These are phyloP conservation scores for Codiaeum variegatum DNA, from an alignment of 441 rosid genomes.

Conservation along the genomic window DNA sequence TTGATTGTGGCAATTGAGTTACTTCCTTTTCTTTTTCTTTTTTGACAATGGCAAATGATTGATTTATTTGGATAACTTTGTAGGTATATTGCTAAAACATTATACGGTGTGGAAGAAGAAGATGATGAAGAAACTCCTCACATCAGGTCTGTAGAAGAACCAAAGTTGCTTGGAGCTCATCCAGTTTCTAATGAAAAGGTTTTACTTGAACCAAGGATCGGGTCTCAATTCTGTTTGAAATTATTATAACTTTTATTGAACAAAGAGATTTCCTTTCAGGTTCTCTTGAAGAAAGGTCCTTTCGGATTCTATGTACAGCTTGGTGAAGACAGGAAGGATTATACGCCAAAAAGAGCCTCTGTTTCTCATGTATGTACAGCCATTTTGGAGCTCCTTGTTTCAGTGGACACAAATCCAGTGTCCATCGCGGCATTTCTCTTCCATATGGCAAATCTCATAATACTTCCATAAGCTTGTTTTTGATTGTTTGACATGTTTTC, in stretches of 20 bases:
- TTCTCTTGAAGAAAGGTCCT: slow-evolving; percentile 89
- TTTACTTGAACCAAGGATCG: slow-evolving; percentile 24
- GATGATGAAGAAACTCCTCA: slow-evolving; percentile 49
- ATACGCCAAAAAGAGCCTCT: slow-evolving; percentile 74
- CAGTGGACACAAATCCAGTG: background rate
- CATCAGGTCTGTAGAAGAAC: slow-evolving; percentile 56
- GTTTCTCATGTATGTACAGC: slow-evolving; percentile 58
- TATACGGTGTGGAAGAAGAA: slow-evolving; percentile 71
- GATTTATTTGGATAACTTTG: slow-evolving; percentile 26
- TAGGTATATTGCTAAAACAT: slow-evolving; percentile 83
- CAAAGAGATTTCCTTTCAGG: slow-evolving; percentile 36
- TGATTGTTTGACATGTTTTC: slow-evolving; percentile 1
- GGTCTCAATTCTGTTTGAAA: background rate
- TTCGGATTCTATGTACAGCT: slow-evolving; percentile 92
- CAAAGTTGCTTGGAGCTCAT: slow-evolving; percentile 76
- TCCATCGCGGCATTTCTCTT: slow-evolving; percentile 6
- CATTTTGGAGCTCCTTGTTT: background rate
- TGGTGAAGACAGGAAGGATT: slow-evolving; percentile 80
- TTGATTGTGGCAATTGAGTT: background rate
- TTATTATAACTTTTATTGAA: background rate
- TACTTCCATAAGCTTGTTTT: background rate
- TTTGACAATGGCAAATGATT: slow-evolving; percentile 14
- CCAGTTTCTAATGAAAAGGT: slow-evolving; percentile 92
- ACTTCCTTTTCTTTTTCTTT: background rate
- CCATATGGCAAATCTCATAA: background rate